Conservation (phyloP, 805 yeast species). For the Candida germanica region DNA sequence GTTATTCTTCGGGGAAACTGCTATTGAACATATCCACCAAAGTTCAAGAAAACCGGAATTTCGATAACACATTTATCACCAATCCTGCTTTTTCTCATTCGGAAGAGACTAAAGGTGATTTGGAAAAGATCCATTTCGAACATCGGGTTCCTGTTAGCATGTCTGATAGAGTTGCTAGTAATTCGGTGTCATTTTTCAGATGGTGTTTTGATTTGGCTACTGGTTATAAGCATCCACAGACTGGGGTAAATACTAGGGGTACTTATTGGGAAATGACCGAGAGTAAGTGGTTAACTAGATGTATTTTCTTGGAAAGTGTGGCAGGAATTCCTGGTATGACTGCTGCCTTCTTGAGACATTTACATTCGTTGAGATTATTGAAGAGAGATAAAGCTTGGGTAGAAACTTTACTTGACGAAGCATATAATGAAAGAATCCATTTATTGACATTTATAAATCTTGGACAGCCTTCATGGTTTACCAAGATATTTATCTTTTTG, state of each 20-base stretch:
- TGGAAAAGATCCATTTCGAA: slow-evolving; percentile 40
- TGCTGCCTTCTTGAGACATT: slow-evolving; percentile 68
- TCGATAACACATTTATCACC: slow-evolving; percentile 34
- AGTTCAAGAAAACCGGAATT: slow-evolving; percentile 18
- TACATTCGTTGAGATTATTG: slow-evolving; percentile 59
- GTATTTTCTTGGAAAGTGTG: slow-evolving; percentile 63
- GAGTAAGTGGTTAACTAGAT: slow-evolving; percentile 59
- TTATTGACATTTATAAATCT: slow-evolving; percentile 63
- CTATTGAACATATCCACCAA: slow-evolving; percentile 26
- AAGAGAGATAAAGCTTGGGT: slow-evolving; percentile 72
- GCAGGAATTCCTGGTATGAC: slow-evolving; percentile 84
- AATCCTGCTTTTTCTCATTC: slow-evolving; percentile 42
- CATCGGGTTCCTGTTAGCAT: slow-evolving; percentile 49
- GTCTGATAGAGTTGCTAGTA: slow-evolving; percentile 52
- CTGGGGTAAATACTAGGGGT: slow-evolving; percentile 28
- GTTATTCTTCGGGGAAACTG: no score
- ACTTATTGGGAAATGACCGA: slow-evolving; percentile 55
- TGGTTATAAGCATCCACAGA: slow-evolving; percentile 58
- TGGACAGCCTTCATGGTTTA: slow-evolving; percentile 59
- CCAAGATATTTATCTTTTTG: slow-evolving; percentile 49
- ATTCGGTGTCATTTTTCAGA: slow-evolving; percentile 45
- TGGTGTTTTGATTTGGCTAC: slow-evolving; percentile 58
- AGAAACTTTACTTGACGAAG: slow-evolving; percentile 70
- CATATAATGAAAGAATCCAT: slow-evolving; percentile 78
- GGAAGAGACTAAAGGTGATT: slow-evolving; percentile 25